Evolutionary conservation across 2,329 filamentous ascomycete genomes (phyloP), one percentile per base, ranked within the genome.

Genomic region (Rhynchosporium secalis): DNA sequence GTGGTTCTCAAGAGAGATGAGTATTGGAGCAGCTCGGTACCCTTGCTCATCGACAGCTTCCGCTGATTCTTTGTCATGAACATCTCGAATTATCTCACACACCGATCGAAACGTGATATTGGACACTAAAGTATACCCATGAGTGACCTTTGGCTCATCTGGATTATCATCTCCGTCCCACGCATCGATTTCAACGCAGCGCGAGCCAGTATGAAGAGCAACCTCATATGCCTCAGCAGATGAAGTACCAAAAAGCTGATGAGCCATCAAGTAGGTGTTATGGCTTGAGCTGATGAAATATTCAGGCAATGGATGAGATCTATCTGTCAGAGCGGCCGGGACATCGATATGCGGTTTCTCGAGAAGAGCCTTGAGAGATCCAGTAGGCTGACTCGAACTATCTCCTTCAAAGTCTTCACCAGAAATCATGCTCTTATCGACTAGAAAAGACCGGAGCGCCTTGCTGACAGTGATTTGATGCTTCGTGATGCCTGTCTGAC

Each of bases 211-310:
- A 36, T 75, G 77, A 15, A 91, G 76, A 0, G 86, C 85, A 5
- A 79, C 84, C 69, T 86, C 80, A 70, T 91, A 91, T 0, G 86
- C 87, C 3, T 79, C 76, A 7, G 85, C 85, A 2, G 82, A 84
- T 1, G 86, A 88, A 28, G 77, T 77, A 4, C 88, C 88, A 68
- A 80, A 87, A 2, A 91, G 81, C 75, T 91, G 88, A 72, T 90
- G 86, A 0, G 86, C 87, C 69, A 86, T 78, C 31, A 91, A 77
- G 69, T 91, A 91, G 0, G 88, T 91, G 74, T 91, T 91, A 76
- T 91, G 88, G 66, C 85, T 88, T 3, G 86, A 89, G 74, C 85
- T 88, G 75, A 91, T 84, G 70, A 86, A 90, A 74, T 91, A 91
- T 66, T 89, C 86, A 1, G 86, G 83, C 28, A 91, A 75, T 0